Percentiles rank a stretch among this genome's conserved stretches.
Conservation (phyloP, 208 protist species). For the Naegleria lovaniensis region DNA sequence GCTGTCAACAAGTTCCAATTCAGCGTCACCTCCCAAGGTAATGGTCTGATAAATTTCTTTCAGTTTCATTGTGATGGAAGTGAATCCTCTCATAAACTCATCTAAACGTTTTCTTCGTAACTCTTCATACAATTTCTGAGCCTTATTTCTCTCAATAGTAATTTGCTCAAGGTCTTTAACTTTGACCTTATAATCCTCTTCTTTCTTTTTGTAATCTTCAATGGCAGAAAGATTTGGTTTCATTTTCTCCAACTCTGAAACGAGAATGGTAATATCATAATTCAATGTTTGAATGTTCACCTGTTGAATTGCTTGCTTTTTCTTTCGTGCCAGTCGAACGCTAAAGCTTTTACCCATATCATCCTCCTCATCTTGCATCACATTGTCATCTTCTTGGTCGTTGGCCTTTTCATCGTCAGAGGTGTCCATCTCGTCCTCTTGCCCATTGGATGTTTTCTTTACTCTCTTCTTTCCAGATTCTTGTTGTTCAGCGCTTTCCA, state of each 20-base stretch:
- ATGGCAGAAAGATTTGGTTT: constrained; percentile 85
- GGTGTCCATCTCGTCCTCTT: constrained; percentile 15
- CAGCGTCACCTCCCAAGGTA: constrained; percentile 98
- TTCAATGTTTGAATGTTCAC: constrained; percentile 47
- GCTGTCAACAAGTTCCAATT: constrained; percentile 98
- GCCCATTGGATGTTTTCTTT: background rate
- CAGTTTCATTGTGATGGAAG: constrained; percentile 90
- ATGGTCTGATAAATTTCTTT: constrained; percentile 99
- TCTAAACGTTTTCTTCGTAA: constrained; percentile 65
- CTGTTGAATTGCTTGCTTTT: background rate
- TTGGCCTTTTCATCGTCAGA: constrained; percentile 45
- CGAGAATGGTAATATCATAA: constrained; percentile 68
- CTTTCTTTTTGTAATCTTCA: constrained; percentile 83
- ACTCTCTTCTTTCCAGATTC: constrained; percentile 43
- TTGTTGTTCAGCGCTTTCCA: background rate
- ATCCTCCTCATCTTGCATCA: background rate
- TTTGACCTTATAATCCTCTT: constrained; percentile 61
- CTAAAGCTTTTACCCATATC: background rate
- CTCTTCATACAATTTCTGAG: constrained; percentile 56
- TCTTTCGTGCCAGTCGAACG: background rate
- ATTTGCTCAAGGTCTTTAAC: constrained; percentile 55
- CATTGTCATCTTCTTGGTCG: background rate
- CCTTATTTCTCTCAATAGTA: constrained; percentile 61
- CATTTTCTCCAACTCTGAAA: constrained; percentile 64
- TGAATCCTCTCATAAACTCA: constrained; percentile 96